A percentile compares a stretch with the other conserved stretches of the same genome.
Conservation (phyloP, 2,329 filamentous ascomycete species). For the Penicillium fuscoglaucum region DNA sequence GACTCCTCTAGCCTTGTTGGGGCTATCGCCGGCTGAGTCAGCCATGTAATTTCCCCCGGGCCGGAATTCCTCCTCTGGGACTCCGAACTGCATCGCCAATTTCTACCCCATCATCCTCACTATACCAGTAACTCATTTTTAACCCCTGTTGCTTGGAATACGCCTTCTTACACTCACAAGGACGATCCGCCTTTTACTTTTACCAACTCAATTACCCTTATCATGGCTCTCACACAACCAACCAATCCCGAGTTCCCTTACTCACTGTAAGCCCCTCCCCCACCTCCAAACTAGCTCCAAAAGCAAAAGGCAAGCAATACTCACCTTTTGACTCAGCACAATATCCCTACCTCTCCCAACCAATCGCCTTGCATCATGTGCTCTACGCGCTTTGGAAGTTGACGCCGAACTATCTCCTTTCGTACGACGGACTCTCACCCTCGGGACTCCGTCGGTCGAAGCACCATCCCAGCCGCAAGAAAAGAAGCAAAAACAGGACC, state of each 20-base stretch:
- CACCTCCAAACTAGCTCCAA: conserved; percentile 5
- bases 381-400: conserved; percentile 73
- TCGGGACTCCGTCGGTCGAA: conserved; percentile 42
- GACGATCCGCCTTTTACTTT: not conserved
- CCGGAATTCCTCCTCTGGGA: not conserved
- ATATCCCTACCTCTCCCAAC: conserved; percentile 81
- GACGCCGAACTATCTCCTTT: conserved; percentile 86
- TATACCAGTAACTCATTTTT: not conserved
- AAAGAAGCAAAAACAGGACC: conserved; percentile 26
- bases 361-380: conserved; percentile 71
- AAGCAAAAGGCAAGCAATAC: conserved; percentile 1
- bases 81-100: conserved; percentile 1
- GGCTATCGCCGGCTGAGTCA: not conserved
- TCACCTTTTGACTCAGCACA: conserved; percentile 51
- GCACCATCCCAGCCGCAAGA: conserved; percentile 23
- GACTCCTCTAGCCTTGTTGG: not conserved
- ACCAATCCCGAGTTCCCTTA: conserved; percentile 38
- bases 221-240: conserved; percentile 25
- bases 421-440: conserved; percentile 69
- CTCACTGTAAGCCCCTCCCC: conserved; percentile 36
- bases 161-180: not conserved
- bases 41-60: not conserved
- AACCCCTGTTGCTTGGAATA: not conserved
- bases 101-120: not conserved
- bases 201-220: not conserved